Evolutionary conservation across 208 protist species (phyloP), one percentile per base, ranked within the genome.

Genomic region (Trypanosoma mega): DNA sequence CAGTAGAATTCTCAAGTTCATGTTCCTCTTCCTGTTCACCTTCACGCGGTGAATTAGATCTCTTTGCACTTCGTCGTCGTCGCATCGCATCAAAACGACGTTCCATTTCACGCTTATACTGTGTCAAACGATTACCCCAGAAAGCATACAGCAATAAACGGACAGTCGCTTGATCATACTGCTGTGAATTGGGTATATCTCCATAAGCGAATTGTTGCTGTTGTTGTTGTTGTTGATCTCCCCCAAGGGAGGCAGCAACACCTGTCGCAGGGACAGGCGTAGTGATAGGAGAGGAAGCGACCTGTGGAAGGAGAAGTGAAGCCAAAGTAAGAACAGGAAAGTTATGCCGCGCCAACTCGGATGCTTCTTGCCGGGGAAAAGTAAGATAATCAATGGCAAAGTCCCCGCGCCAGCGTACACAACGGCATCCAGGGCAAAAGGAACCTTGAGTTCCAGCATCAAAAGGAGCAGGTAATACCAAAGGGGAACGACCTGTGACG

Each of bases 61-160:
- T 39, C 24, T 43, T 54, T n/a, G n/a, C n/a, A n/a, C n/a, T n/a
- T n/a, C n/a, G n/a, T n/a, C n/a, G n/a, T n/a, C n/a, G n/a, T n/a
- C 43, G 47, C 0, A 50, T 16, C 24, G 3, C 44, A 12, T 53
- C 9, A 37, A 62, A 3, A 43, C 54, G 51, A 20, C 29, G 6
- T 16, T 57, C 45, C 80, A 88, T 88, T 60, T 78, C 68, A 20
- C 33, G 59, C 50, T 68, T 70, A 45, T 84, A 94, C 31, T 81
- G 69, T 34, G 14, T 24, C 18, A 92, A 36, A 2, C 88, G 84
- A 41, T 80, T 68, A 50, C 68, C 57, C 85, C 88, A 94, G 49
- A 92, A 94, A 53, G 59, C 68, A 24, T 85, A 83, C 14, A 94
- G 66, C 26, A 94, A 24, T 37, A 86, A 76, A 11, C 88, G 88